Evolutionary conservation across 257 asterid genomes (phyloP), one percentile per base, ranked within the genome.

Genomic region (Capsicum pubescens): DNA sequence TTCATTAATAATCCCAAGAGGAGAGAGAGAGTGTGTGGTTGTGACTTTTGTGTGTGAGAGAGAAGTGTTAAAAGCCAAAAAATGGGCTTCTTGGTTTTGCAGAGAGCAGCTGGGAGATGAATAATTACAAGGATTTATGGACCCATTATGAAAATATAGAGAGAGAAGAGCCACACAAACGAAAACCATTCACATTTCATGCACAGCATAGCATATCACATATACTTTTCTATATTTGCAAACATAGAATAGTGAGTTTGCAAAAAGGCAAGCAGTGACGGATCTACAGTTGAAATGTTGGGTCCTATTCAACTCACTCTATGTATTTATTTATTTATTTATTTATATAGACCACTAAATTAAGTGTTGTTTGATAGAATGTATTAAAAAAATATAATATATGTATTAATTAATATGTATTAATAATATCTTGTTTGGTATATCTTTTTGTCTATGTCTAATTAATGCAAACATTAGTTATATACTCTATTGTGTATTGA

Each of bases 101-200:
- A 86, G 90, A 79, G 83, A 35, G 83, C 72, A 84, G 76, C 52
- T 68, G 74, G 56, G 89, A 72, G 83, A 86, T 84, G 86, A 89
- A 83, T 82, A 77, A 86, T 83, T 72, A 87, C 85, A 80, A 80
- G 93, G 90, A 83, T 78, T 85, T 88, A 76, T 83, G 94, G 90
- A 83, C 91, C 91, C 92, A 87, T 90, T 64, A 87, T 87, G 85
- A 86, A 84, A 59, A 81, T 76, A 80, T 39, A 84, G 81, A 58
- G 50, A 82, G 57, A 56, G 86, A 85, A 85, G 50, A 88, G 83
- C 90, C 90, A 91, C 92, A 92, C 86, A 84, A 39, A 80, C 21
- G 54, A 54, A 14, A 26, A 77, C 54, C 50, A 26, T 54, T 77
- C 82, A 77, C 50, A 44, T 52, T 74, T 81, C 46, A 81, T 81